These are phyloP conservation scores for Candida nitratophila DNA, from an alignment of 805 yeast genomes.

Conservation along the genomic window DNA sequence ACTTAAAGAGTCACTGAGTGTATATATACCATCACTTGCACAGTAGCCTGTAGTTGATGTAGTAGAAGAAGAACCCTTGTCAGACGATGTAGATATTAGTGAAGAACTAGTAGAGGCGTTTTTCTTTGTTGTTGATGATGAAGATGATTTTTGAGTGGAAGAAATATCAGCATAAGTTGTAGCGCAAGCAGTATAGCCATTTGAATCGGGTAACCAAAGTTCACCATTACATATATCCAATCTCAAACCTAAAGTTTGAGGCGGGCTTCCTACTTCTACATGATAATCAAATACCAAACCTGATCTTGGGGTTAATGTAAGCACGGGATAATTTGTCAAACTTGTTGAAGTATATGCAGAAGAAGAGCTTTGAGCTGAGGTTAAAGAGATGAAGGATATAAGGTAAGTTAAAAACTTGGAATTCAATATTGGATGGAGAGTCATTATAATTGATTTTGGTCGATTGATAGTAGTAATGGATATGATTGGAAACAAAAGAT, in stretches of 20 bases:
- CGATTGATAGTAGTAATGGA: no score
- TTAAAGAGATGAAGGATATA: no score
- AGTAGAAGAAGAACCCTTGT: not conserved
- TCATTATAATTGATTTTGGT: no score
- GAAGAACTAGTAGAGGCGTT: not conserved
- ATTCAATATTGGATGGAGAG: no score
- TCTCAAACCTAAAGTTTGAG: constrained; percentile 18
- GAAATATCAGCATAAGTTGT: not conserved
- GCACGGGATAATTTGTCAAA: constrained; percentile 10
- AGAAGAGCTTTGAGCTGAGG: not conserved
- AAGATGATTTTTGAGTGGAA: not conserved
- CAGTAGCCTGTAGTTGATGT: constrained; percentile 9
- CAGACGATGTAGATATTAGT: not conserved
- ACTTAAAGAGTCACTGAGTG: constrained; percentile 14
- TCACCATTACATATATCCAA: constrained; percentile 23
- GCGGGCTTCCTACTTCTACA: constrained; percentile 18
- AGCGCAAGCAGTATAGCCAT: constrained; percentile 16
- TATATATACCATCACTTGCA: constrained; percentile 19
- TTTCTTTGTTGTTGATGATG: not conserved
- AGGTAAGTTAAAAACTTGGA: no score
- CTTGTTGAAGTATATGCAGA: not conserved
- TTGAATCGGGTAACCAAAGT: constrained; percentile 23
- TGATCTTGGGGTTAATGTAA: constrained; percentile 7
- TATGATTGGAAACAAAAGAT: no score
- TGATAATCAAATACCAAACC: constrained; percentile 17